Base-by-base conservation (phyloP, 805 yeast genomes). In the Saccharomycopsis babjevae region DNA sequence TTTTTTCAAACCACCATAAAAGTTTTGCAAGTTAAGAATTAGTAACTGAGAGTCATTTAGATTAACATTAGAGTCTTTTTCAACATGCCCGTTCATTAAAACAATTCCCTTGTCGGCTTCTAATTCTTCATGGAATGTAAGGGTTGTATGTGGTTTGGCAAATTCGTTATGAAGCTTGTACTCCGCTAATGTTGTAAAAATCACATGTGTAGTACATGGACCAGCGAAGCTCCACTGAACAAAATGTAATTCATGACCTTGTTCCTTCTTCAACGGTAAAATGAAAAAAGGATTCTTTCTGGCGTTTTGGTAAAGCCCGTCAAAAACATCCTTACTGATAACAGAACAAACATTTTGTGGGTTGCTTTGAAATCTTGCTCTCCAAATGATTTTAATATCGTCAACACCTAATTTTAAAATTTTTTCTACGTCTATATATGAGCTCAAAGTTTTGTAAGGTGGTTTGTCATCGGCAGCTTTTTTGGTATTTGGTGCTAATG, bases 211-310 rank as follows among this genome's bases (percentile, higher is more conserved):
- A 1, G 97, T 92, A 50, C 83, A 67, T 16, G 88, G 85, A 0
- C 93, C 96, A 15, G 87, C 92, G 71, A 90, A 89, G 20, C 83
- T 79, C 99, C 99, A 94, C 74, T 94, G 98, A 25, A 92, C 83
- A 71, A 87, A 90, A 70, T 94, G 97, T 74, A 94, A 79, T 73
- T 94, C 99, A 68, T 77, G 74, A 62, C 84, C 85, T 30, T 74
- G 75, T 20, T 76, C 83, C 66, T 85, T 83, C 5, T 97, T 97
- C 60, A 94, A 74, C 0, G 99, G 99, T 28, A 94, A 77, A n/a
- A 94, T 86, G 73, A 94, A 94, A 39, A 83, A 79, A 25, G 97
- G 97, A 69, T 86, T 83, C 63, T 76, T 77, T 68, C 84, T 82
- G 0, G 97, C 96, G 62, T 80, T 81, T 46, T 77, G 73, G 66